phyloP scores from a whole-genome alignment of 1,284 basidiomycete genomes.

The Heimioporus punctisporus region DNA sequence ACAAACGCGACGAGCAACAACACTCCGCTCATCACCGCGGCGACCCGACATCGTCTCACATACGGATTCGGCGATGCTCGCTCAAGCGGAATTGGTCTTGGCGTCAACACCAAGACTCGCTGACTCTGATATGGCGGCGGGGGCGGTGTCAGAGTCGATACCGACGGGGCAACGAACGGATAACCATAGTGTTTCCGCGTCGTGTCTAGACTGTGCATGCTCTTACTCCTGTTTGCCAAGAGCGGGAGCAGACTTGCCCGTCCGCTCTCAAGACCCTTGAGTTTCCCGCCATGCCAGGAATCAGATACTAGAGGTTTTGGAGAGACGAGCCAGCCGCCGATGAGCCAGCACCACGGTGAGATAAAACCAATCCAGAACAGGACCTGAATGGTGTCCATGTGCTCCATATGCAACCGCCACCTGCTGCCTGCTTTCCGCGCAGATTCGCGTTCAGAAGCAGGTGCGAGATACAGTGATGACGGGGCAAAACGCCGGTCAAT shows the following conservation, averaged over 20 bases:
- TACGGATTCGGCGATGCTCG: slow-evolving; percentile 36
- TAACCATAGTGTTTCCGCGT: slow-evolving; percentile 27
- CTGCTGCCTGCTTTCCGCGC: slow-evolving; percentile 14
- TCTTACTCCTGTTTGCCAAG: slow-evolving; percentile 33
- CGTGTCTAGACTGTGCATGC: slow-evolving; percentile 23
- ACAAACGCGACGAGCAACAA: slow-evolving; percentile 39
- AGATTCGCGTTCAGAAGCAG: slow-evolving; percentile 22
- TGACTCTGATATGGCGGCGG: slow-evolving; percentile 22
- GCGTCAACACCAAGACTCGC: slow-evolving; percentile 11
- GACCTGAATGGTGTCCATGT: slow-evolving; percentile 49
- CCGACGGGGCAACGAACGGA: slow-evolving; percentile 35
- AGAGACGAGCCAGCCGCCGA: slow-evolving; percentile 69
- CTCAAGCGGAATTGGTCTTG: slow-evolving; percentile 10
- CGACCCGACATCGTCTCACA: slow-evolving; percentile 48
- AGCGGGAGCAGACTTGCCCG: slow-evolving; percentile 31
- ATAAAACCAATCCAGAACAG: slow-evolving; percentile 74
- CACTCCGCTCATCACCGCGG: slow-evolving; percentile 43
- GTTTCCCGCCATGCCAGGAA: slow-evolving; percentile 8
- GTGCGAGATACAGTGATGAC: slow-evolving; percentile 29
- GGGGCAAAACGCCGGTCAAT: slow-evolving; percentile 34
- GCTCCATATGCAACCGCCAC: slow-evolving; percentile 30
- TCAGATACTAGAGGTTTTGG: slow-evolving; percentile 1
- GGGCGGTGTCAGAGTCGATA: slow-evolving; percentile 24
- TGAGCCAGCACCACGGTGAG: slow-evolving; percentile 66
- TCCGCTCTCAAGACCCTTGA: slow-evolving; percentile 22